A percentile compares a stretch with the other conserved stretches of the same genome.
Evolutionary conservation across 108 stramenopile species (phyloP).

Genomic region (Discostella pseudostelligera): DNA sequence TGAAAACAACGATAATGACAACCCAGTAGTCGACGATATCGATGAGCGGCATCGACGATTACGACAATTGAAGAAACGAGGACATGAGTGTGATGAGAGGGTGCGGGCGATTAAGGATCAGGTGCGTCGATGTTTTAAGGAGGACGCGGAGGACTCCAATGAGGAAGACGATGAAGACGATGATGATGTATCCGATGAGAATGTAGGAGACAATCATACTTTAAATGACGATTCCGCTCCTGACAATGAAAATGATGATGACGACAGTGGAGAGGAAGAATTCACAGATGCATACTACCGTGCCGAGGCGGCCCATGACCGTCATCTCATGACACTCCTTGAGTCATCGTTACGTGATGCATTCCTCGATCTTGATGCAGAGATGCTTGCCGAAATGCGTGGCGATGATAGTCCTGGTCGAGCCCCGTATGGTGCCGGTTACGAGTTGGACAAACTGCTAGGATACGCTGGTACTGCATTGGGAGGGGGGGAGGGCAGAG

Average conservation of each 20-base stretch:
- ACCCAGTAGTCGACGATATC: neutral
- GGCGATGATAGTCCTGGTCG: slow-evolving; percentile 14
- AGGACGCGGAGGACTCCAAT: neutral
- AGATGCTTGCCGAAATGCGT: slow-evolving; percentile 46
- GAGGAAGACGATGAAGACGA: neutral
- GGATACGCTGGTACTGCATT: too few species aligned
- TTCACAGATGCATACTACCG: slow-evolving; percentile 14
- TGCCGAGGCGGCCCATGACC: slow-evolving; percentile 33
- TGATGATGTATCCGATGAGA: neutral
- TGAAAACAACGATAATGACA: too few species aligned
- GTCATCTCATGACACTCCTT: slow-evolving; percentile 37
- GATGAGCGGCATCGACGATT: neutral
- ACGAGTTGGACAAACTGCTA: neutral
- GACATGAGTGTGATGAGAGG: slow-evolving; percentile 33
- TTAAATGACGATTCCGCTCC: too few species aligned
- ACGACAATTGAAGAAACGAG: slow-evolving; percentile 18
- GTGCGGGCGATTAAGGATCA: slow-evolving; percentile 32
- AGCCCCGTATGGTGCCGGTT: slow-evolving; percentile 24
- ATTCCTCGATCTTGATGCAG: slow-evolving; percentile 63
- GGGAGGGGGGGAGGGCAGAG: neutral
- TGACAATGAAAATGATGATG: neutral
- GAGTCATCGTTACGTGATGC: slow-evolving; percentile 52
- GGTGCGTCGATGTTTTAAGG: slow-evolving; percentile 22
- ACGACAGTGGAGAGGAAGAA: neutral
- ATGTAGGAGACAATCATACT: neutral